Percentiles rank a stretch among this genome's conserved stretches.
These are phyloP conservation scores for Fusarium pilosicola DNA, from an alignment of 2,329 filamentous ascomycete species.

Conservation along the genomic window DNA sequence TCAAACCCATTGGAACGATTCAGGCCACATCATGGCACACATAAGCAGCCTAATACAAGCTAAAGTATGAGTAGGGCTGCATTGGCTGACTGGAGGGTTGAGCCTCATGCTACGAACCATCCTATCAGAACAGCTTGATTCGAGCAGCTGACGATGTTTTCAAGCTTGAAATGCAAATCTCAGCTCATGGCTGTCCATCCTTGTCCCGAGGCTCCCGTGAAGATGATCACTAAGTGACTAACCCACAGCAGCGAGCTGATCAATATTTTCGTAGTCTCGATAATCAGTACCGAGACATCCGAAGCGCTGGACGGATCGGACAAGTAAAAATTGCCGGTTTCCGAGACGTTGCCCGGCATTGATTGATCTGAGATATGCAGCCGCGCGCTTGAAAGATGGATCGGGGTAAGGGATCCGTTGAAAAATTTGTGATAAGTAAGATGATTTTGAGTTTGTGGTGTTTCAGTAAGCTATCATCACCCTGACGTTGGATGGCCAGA, in stretches of 20 bases:
- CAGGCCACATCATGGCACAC: not conserved
- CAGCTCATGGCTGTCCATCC: not conserved
- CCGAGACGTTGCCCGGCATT: slow-evolving; percentile 22
- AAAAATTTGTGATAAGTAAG: slow-evolving; percentile 1
- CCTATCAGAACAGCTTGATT: slow-evolving; percentile 6
- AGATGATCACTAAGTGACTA: not conserved
- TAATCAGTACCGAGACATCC: slow-evolving; percentile 15
- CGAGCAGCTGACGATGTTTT: slow-evolving; percentile 4
- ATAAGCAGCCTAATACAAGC: not conserved
- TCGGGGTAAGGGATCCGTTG: not conserved
- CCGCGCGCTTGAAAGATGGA: slow-evolving; percentile 26
- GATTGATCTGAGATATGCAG: slow-evolving; percentile 15
- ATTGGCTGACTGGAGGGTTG: slow-evolving; percentile 4
- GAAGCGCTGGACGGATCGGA: slow-evolving; percentile 1
- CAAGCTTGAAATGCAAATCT: slow-evolving; percentile 1
- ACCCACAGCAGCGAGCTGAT: not conserved
- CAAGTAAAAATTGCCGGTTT: slow-evolving; percentile 13
- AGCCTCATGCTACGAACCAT: slow-evolving; percentile 4
- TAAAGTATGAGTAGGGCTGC: slow-evolving; percentile 15
- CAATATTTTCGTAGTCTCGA: not conserved
- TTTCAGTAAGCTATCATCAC: not conserved
- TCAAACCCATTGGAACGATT: not conserved
- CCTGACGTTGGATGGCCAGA: not conserved
- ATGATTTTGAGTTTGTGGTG: not conserved
- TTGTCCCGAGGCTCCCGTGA: slow-evolving; percentile 16